Percentiles rank a stretch among this genome's conserved stretches.
Evolutionary conservation across 2,329 filamentous ascomycete species (phyloP).

Genomic region (Lecanicillium sp.): DNA sequence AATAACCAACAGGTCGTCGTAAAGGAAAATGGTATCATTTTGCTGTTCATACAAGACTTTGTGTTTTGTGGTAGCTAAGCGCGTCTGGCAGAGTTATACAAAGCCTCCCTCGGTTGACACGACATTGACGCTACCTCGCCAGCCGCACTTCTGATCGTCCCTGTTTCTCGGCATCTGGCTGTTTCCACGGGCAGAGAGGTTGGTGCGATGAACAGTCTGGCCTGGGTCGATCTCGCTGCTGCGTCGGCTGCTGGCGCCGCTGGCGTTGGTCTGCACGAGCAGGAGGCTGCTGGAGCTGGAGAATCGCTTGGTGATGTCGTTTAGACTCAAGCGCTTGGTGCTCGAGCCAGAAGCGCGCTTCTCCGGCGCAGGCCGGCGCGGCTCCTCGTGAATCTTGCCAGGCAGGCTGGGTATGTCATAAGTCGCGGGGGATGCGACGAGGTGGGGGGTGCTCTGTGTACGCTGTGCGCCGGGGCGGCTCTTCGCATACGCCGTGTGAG

Average conservation of each 20-base stretch:
- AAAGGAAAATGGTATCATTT: background rate
- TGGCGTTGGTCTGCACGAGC: conserved; percentile 52
- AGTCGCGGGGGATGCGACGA: conserved; percentile 26
- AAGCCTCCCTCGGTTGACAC: conserved; percentile 41
- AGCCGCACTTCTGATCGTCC: conserved; percentile 42
- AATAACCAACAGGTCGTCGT: background rate
- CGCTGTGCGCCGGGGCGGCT: conserved; percentile 40
- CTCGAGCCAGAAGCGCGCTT: conserved; percentile 49
- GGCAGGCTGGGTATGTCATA: conserved; percentile 20
- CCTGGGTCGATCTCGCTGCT: conserved; percentile 41
- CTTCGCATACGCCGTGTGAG: conserved; percentile 49
- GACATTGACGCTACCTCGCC: conserved; percentile 52
- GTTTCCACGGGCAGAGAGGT: conserved; percentile 39
- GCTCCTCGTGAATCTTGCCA: conserved; percentile 29
- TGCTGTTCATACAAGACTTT: conserved; percentile 4
- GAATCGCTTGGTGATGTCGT: conserved; percentile 54
- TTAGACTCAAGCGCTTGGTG: conserved; percentile 54
- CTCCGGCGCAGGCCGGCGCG: conserved; percentile 29
- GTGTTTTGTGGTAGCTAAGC: background rate
- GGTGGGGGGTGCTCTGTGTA: conserved; percentile 43
- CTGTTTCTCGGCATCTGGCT: conserved; percentile 25
- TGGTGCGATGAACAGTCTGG: conserved; percentile 28
- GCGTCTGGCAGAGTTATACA: background rate
- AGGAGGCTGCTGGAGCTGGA: conserved; percentile 57
- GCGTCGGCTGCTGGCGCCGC: conserved; percentile 40